Evolutionary conservation across 176 grass and related monocot genomes (phyloP), one percentile per base, ranked within the genome.

Genomic region (Ananas comosus): DNA sequence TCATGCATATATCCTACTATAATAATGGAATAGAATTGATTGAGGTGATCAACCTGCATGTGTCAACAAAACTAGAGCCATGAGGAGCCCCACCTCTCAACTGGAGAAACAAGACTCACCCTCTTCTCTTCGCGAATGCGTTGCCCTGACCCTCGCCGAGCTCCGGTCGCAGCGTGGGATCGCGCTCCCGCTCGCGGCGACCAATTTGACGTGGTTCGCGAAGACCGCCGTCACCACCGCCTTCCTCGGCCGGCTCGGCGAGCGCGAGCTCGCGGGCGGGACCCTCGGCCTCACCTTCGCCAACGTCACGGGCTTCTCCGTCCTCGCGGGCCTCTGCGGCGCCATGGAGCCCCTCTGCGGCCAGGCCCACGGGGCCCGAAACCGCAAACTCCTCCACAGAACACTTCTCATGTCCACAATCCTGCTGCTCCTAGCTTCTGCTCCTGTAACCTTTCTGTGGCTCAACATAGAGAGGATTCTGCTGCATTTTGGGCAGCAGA

Each of bases 291-390:
- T 87, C 78, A 96, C 88, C 73, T 92, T 96, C 75, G 88, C 86
- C 18, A 96, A 96, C 11, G 83, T 89, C 25, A 96, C 93, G 0
- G 93, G 93, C 13, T 96, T 96, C 74, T 85, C 93, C 2, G 83
- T 96, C 3, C 81, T 96, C 12, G 87, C 50, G 1, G 93, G 93
- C 0, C 88, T 96, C 8, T 89, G 88, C 54, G 76, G 76, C 51
- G 92, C 88, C 79, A 96, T 92, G 93, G 93, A 96, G 22, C 86
- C 93, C 24, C 85, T 96, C 71, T 96, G 93, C 50, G 93, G 93
- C 7, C 93, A 96, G 80, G 93, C 93, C n/a, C 82, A 85, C 70
- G 93, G 93, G 10, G 93, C 93, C 58, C 24, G 67, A 11, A 96
- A 96, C 87, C 72, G 12, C 8, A 57, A 51, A 21, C 93, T 96